phyloP scores from a whole-genome alignment of 495 filamentous ascomycete species.

The Sordaria brevicollis region DNA sequence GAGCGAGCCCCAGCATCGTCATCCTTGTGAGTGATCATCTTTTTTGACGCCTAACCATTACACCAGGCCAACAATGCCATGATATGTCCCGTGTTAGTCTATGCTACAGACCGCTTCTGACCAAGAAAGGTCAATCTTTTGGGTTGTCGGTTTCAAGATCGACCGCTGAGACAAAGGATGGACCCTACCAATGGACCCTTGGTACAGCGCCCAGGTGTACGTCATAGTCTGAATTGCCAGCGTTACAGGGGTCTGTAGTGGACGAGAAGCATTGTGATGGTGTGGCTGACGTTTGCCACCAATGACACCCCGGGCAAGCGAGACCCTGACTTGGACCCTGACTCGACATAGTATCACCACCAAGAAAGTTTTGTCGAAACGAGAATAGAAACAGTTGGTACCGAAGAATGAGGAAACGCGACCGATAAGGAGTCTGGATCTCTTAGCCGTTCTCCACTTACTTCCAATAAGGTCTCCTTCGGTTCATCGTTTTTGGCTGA shows the following conservation, averaged over 20 bases:
- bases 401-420: background rate
- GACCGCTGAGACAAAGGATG: background rate
- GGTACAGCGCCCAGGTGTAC: background rate
- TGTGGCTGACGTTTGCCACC: background rate
- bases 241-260: background rate
- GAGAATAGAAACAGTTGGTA: background rate
- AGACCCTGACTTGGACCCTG: background rate
- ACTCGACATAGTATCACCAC: background rate
- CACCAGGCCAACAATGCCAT: background rate
- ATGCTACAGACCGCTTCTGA: background rate
- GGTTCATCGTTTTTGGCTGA: no score
- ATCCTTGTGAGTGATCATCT: background rate
- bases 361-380: background rate
- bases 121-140: background rate
- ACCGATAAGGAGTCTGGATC: background rate
- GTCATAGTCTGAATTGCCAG: background rate
- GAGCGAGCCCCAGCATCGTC: background rate
- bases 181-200: background rate
- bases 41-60: background rate
- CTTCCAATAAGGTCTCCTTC: no score
- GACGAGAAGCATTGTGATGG: background rate
- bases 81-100: background rate
- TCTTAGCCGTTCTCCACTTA: background rate
- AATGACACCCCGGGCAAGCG: background rate
- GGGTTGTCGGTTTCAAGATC: background rate